Conservation (phyloP, 139 green algal species). For the Coelastrella sp. region DNA sequence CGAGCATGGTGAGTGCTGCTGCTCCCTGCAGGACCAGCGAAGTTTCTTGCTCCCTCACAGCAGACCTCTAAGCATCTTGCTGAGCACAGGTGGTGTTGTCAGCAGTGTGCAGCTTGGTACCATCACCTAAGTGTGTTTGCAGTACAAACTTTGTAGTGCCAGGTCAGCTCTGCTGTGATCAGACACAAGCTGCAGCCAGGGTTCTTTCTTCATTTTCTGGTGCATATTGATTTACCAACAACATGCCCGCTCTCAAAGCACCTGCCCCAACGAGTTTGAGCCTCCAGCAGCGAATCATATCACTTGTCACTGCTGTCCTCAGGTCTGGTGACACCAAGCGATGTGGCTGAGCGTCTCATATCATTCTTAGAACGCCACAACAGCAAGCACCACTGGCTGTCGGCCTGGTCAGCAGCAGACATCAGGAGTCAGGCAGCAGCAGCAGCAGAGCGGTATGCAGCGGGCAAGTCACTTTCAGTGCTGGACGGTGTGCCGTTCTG, state of each 20-base stretch:
- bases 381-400: conserved; percentile 45
- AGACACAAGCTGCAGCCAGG: no score
- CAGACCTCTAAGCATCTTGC: neutral
- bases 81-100: no score
- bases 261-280: no score
- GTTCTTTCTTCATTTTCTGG: no score
- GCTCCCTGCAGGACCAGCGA: neutral
- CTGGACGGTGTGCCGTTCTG: conserved; percentile 89
- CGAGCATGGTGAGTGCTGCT: conserved; percentile 19
- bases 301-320: neutral
- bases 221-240: no score
- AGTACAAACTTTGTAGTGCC: no score
- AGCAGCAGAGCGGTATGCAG: conserved; percentile 45
- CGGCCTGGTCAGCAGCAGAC: conserved; percentile 35
- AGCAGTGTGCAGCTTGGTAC: no score
- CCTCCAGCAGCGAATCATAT: no score
- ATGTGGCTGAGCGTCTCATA: conserved; percentile 69
- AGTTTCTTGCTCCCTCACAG: neutral
- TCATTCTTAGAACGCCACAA: conserved; percentile 22
- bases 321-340: conserved; percentile 52
- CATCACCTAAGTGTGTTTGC: no score
- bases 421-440: conserved; percentile 45
- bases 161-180: neutral
- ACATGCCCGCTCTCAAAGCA: no score
- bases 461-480: conserved; percentile 61